Base-by-base conservation (phyloP, 805 yeast species). In the Ogataea allantospora region DNA sequence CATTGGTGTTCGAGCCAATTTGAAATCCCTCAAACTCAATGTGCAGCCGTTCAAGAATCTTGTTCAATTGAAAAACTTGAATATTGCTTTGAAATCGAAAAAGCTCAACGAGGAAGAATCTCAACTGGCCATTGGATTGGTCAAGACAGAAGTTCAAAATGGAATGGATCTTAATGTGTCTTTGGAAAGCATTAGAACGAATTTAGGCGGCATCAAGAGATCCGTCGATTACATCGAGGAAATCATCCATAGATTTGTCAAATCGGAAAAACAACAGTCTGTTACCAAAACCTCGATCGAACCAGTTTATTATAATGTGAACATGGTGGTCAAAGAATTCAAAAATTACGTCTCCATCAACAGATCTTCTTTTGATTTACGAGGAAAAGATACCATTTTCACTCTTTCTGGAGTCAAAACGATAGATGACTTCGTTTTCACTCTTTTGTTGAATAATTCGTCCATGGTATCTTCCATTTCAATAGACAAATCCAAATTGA, bases 301-400 rank as follows among this genome's bases (percentile, higher is more conserved):
- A 2, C 54, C 60, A 1, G n/a, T 33, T 2, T 45, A 48, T 27
- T 46, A 48, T 10, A 46, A 50, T 7, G 18, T 54, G 13, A 49
- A 55, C 14, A 8, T 51, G 3, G 23, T 51, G 10, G 23, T 61
- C 6, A 43, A 40, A 7, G 42, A 48, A 5, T 55, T 47, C 19
- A 42, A 44, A 4, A 49, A 51, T 30, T 38, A 32, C 10, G 2
- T 61, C 4, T 50, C 52, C 2, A 30, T 63, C 4, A 51, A 59
- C n/a, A 39, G 51, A 22, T 37, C 53, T 1, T 30, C 33, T 0
- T 15, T 57, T 1, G 40, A 38, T 3, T 6, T 49, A 2, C 32
- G 36, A 12, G 65, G 65, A 3, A 35, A 26, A n/a, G 44, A 46
- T 2, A 21, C 47, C 0, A 40, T 35, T 6, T 8, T 55, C 1